Conservation (phyloP, 2,329 filamentous ascomycete genomes). For the Neonectria coccinea region DNA sequence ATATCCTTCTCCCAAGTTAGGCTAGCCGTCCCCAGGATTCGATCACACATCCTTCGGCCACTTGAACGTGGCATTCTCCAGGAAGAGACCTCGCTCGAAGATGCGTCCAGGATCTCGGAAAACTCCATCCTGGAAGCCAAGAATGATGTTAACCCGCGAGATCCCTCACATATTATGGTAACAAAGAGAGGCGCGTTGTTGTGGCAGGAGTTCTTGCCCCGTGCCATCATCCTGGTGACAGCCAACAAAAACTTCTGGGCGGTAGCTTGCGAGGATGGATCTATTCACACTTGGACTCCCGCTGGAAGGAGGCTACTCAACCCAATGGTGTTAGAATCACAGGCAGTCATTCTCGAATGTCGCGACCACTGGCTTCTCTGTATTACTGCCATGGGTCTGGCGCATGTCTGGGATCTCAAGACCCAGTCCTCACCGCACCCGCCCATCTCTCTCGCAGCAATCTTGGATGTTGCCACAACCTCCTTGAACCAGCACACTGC, state of each 20-base stretch:
- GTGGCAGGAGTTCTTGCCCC: constrained; percentile 95
- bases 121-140: constrained; percentile 88
- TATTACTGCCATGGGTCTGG: constrained; percentile 88
- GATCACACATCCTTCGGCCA: constrained; percentile 84
- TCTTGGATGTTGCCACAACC: constrained; percentile 87
- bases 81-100: constrained; percentile 65
- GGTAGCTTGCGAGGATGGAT: constrained; percentile 92
- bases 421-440: constrained; percentile 87
- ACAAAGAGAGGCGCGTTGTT: constrained; percentile 82
- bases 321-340: constrained; percentile 87
- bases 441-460: constrained; percentile 87
- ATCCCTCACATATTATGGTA: constrained; percentile 86
- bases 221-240: constrained; percentile 87
- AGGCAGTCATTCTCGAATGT: constrained; percentile 93
- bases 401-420: constrained; percentile 93
- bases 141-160: constrained; percentile 81
- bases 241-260: constrained; percentile 94
- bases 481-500: constrained; percentile 80
- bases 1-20: constrained; percentile 86
- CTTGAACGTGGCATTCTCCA: constrained; percentile 75
- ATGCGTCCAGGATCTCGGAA: constrained; percentile 72
- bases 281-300: constrained; percentile 90
- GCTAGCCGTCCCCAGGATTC: constrained; percentile 87
- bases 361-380: constrained; percentile 90
- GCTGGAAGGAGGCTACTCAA: constrained; percentile 88